phyloP scores from a whole-genome alignment of 2,329 filamentous ascomycete genomes.

The Arthrinium phaeospermum region DNA sequence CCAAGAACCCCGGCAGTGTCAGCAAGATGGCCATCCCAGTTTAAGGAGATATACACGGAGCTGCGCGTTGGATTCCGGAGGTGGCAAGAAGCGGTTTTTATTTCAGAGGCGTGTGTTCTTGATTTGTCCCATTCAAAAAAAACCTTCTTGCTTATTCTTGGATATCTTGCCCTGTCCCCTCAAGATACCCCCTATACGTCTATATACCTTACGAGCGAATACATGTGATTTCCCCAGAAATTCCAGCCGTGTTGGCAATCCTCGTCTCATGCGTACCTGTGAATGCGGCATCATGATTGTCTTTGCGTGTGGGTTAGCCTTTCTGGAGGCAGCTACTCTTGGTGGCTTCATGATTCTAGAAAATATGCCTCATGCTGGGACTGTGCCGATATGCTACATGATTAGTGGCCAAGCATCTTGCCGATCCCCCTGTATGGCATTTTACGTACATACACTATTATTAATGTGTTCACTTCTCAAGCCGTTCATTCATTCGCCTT shows the following conservation, averaged over 20 bases:
- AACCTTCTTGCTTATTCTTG: constrained; percentile 24
- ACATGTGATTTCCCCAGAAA: constrained; percentile 2
- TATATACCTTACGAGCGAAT: constrained; percentile 21
- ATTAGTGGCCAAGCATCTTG: neutral
- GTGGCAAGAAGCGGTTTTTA: neutral
- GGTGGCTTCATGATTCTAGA: neutral
- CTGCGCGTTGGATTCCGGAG: neutral
- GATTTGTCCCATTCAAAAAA: constrained; percentile 8
- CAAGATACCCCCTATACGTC: constrained; percentile 21
- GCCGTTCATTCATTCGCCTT: neutral
- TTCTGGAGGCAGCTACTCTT: neutral
- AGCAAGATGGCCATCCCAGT: constrained; percentile 36
- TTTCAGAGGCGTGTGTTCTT: neutral
- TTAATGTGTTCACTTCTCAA: neutral
- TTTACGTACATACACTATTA: neutral
- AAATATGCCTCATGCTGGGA: neutral
- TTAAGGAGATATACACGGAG: neutral
- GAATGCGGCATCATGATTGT: neutral
- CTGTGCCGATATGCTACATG: neutral
- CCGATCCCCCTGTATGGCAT: neutral
- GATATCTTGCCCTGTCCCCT: constrained; percentile 23
- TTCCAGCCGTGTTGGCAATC: neutral
- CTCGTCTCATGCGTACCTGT: neutral
- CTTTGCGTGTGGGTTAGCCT: neutral
- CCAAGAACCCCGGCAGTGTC: constrained; percentile 28